Evolutionary conservation across 2,329 filamentous ascomycete genomes (phyloP).

Genomic region (Chrysoporthe cubensis): DNA sequence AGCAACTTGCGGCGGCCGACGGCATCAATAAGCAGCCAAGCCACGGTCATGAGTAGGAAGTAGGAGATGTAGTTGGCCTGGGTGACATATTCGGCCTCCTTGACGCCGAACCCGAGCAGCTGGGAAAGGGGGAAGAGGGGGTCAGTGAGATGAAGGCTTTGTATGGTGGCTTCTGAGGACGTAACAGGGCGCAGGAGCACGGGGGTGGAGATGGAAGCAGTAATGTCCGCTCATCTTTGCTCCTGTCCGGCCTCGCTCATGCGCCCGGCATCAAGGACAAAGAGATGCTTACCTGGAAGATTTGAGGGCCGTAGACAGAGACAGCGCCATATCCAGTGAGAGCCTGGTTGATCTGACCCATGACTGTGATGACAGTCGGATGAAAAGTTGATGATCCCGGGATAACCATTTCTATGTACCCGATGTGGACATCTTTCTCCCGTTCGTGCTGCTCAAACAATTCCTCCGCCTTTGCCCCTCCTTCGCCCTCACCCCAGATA

Average conservation of each 20-base stretch:
- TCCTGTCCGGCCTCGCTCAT: too few relatives aligned
- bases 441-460: conserved; percentile 54
- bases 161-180: neutral
- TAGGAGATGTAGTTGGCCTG: conserved; percentile 65
- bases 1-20: conserved; percentile 58
- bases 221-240: neutral
- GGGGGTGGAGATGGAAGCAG: too few relatives aligned
- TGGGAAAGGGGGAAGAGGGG: conserved; percentile 32
- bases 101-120: conserved; percentile 58
- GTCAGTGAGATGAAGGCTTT: neutral
- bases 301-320: conserved; percentile 66
- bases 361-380: conserved; percentile 62
- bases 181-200: too few relatives aligned
- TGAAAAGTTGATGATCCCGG: conserved; percentile 61
- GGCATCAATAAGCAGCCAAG: conserved; percentile 62
- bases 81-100: conserved; percentile 58
- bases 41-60: conserved; percentile 63
- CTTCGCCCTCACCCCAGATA: conserved; percentile 53
- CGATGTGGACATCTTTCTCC: conserved; percentile 50
- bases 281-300: conserved; percentile 47
- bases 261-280: too few relatives aligned
- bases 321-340: conserved; percentile 63
- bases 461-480: conserved; percentile 41
- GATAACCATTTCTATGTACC: conserved; percentile 61
- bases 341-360: conserved; percentile 66